These are phyloP conservation scores for Acanthamoeba castellanii DNA, from an alignment of 208 protist species.

Conservation along the genomic window DNA sequence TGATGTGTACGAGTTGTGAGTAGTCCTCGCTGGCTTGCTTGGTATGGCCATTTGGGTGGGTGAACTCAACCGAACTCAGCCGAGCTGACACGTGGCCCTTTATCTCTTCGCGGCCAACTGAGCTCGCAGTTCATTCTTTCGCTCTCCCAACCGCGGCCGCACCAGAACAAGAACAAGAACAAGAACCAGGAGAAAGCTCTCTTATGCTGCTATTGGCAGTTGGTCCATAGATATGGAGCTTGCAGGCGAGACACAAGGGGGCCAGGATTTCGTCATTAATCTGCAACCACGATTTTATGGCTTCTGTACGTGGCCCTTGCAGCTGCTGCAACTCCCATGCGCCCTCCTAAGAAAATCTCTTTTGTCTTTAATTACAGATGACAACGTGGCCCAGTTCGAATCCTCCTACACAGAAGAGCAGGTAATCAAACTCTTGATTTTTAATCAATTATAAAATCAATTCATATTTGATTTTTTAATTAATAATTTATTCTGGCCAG, in stretches of 20 bases:
- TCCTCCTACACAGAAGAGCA: conserved; percentile 49
- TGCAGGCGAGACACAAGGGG: neutral
- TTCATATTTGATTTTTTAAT: neutral
- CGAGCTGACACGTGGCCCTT: no score
- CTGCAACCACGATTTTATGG: conserved; percentile 45
- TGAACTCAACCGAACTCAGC: no score
- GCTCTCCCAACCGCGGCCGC: no score
- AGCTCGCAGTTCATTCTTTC: no score
- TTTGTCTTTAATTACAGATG: neutral
- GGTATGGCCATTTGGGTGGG: neutral
- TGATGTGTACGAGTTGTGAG: no score
- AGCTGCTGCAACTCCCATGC: neutral
- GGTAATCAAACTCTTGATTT: neutral
- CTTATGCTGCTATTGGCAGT: neutral
- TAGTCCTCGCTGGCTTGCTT: neutral
- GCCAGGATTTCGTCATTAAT: conserved; percentile 12
- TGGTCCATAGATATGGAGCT: neutral
- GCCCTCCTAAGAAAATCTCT: neutral
- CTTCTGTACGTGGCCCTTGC: neutral
- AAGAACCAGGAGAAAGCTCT: no score
- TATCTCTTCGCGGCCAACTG: no score
- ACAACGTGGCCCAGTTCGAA: conserved; percentile 18
- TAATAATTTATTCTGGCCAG: neutral
- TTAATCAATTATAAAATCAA: neutral
- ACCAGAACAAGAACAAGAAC: no score